A percentile compares a stretch with the other conserved stretches of the same genome.
These are phyloP conservation scores for Carallia brachiata DNA, from an alignment of 345 rosid genomes.

Conservation along the genomic window DNA sequence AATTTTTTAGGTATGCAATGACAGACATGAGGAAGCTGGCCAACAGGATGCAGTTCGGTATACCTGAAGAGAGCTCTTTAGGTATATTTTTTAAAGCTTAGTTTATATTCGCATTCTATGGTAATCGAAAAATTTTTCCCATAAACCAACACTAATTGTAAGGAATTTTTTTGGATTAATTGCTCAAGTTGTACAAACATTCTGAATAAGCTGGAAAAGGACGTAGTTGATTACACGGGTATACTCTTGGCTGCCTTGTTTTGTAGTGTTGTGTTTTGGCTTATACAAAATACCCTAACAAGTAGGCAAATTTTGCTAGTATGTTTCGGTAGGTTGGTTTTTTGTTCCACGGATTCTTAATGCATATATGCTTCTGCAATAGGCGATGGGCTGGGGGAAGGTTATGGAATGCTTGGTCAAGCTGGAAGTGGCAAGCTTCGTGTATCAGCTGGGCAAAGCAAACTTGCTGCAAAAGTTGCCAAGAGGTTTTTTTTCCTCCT, in stretches of 20 bases:
- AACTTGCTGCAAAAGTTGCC: constrained; percentile 87
- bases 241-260: background rate
- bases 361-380: constrained; percentile 10
- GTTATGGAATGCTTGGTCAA: constrained; percentile 99
- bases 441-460: constrained; percentile 81
- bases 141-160: too few relatives aligned
- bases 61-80: constrained; percentile 94
- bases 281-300: background rate
- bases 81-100: constrained; percentile 36
- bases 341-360: background rate
- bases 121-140: too few relatives aligned
- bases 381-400: constrained; percentile 99
- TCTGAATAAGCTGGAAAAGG: too few relatives aligned
- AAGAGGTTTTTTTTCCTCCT: constrained; percentile 49
- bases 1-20: constrained; percentile 70
- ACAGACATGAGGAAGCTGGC: constrained; percentile 98
- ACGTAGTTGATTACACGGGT: too few relatives aligned
- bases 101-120: background rate
- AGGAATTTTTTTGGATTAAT: background rate
- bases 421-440: constrained; percentile 99
- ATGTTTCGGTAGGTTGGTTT: background rate
- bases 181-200: background rate
- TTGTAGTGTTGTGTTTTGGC: background rate
- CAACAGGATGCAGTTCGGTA: constrained; percentile 94
- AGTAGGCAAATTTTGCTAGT: background rate